A percentile compares a stretch with the other conserved stretches of the same genome.
phyloP scores from a whole-genome alignment of 805 yeast genomes.

The Metschnikowia peoriensis region DNA sequence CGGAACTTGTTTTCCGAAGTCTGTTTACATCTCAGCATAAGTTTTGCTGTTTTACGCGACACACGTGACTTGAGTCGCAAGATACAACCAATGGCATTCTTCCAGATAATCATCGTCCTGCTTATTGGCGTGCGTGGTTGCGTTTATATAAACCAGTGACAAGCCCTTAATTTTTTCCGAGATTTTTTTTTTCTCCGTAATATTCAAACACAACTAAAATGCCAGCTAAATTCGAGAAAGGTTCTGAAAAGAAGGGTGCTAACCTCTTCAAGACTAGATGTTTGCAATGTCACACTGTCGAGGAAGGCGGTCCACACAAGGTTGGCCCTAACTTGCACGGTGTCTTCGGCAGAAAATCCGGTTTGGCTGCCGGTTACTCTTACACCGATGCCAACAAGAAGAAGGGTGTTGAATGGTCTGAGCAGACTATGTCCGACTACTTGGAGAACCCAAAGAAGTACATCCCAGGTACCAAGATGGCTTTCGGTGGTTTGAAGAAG shows the following conservation, averaged over 20 bases:
- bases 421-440: constrained; percentile 89
- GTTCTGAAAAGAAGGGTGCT: constrained; percentile 80
- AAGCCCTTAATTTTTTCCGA: background rate
- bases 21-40: background rate
- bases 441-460: constrained; percentile 99
- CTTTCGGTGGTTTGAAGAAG: constrained; percentile 99
- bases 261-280: constrained; percentile 98
- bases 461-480: constrained; percentile 99
- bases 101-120: constrained; percentile 18
- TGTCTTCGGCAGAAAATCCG: constrained; percentile 87
- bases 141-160: constrained; percentile 13
- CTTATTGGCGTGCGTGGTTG: constrained; percentile 14
- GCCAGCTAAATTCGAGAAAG: constrained; percentile 48
- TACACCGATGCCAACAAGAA: constrained; percentile 98
- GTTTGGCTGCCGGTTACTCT: constrained; percentile 88
- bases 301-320: constrained; percentile 94
- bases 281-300: constrained; percentile 97
- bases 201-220: constrained; percentile 19
- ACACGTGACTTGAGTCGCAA: constrained; percentile 7
- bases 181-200: background rate
- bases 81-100: constrained; percentile 14
- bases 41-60: background rate
- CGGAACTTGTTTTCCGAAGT: background rate
- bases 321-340: constrained; percentile 99
- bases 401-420: constrained; percentile 87